Evolutionary conservation across 352 stramenopile genomes (phyloP), one percentile per base, ranked within the genome.

Genomic region (Globisporangium rhizosaccharum): DNA sequence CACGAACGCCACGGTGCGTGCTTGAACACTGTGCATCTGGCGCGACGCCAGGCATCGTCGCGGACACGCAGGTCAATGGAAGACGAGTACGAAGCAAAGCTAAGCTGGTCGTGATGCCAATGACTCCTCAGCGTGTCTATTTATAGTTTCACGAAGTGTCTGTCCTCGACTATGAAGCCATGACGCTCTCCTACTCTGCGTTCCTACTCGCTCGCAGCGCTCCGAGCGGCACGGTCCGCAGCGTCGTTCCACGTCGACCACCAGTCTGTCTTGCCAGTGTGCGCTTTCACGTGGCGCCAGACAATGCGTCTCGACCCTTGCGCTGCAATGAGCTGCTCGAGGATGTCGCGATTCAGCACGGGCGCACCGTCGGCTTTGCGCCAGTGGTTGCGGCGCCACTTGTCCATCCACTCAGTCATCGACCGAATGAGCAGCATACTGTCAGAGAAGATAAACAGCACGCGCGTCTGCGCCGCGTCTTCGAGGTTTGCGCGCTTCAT

Each of bases 391-490:
- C 71, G 75, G 36, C 75, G 63, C 81, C 84, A 93, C 0, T 56
- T 74, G 3, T 57, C 61, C 37, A 93, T 58, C 81, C 81, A 93
- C 61, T 93, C 78, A 3, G 81, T 91, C 81, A 91, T 91, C 3
- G 84, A 93, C 41, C 75, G 77, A 63, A 93, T 93, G 18, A 93
- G 67, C 33, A 91, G 49, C 81, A 90, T 90, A 42, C 78, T 91
- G 57, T 91, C 82, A 1, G 81, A 88, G 60, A 88, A 93, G 28
- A 93, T 91, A 46, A 71, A 93, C 11, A 93, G 70, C 63, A 76
- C 56, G 12, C 60, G 62, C 6, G 47, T 59, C 18, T 55, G 44
- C 9, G 56, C 58, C 0, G 73, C 65, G 39, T 91, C 66, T 56
- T 90, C 71, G 5, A 74, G 5, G 50, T 93, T 91, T 7, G 80